Conservation (phyloP, 2,329 filamentous ascomycete species). For the Fusarium sublunatum region DNA sequence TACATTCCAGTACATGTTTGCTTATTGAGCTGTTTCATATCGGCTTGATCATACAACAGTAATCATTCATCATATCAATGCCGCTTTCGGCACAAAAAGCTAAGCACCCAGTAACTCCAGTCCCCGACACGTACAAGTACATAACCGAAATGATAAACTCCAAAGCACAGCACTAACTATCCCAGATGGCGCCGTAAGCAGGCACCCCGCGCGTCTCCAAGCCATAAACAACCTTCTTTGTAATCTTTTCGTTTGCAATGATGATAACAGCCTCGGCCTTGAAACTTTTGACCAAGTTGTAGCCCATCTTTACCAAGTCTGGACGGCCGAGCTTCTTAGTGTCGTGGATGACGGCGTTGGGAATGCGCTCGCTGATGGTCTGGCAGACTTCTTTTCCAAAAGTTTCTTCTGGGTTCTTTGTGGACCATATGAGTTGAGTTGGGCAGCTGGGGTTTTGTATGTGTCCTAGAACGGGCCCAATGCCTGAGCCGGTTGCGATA, state of each 20-base stretch:
- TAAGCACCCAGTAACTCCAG: background rate
- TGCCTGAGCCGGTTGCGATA: slow-evolving; percentile 78
- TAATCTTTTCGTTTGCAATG: slow-evolving; percentile 76
- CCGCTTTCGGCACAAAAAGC: slow-evolving; percentile 3
- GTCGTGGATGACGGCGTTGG: slow-evolving; percentile 74
- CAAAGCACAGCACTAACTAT: slow-evolving; percentile 53
- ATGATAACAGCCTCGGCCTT: slow-evolving; percentile 76
- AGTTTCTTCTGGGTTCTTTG: slow-evolving; percentile 69
- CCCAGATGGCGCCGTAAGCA: slow-evolving; percentile 80
- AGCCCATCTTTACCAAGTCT: slow-evolving; percentile 62
- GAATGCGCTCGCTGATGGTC: slow-evolving; percentile 67
- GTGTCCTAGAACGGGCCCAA: slow-evolving; percentile 73
- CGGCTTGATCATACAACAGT: slow-evolving; percentile 4
- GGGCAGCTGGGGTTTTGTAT: slow-evolving; percentile 63
- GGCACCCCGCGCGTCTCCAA: slow-evolving; percentile 73
- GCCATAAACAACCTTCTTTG: slow-evolving; percentile 74
- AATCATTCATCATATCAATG: slow-evolving; percentile 18
- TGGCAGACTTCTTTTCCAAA: slow-evolving; percentile 69
- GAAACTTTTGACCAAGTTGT: slow-evolving; percentile 67
- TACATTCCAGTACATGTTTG: slow-evolving; percentile 9
- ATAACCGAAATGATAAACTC: slow-evolving; percentile 1
- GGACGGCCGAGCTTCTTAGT: slow-evolving; percentile 70
- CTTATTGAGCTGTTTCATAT: slow-evolving; percentile 8
- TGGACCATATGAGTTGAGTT: slow-evolving; percentile 76
- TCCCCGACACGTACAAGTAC: background rate